phyloP scores from a whole-genome alignment of 441 rosid genomes.

The Viola pubescens region DNA sequence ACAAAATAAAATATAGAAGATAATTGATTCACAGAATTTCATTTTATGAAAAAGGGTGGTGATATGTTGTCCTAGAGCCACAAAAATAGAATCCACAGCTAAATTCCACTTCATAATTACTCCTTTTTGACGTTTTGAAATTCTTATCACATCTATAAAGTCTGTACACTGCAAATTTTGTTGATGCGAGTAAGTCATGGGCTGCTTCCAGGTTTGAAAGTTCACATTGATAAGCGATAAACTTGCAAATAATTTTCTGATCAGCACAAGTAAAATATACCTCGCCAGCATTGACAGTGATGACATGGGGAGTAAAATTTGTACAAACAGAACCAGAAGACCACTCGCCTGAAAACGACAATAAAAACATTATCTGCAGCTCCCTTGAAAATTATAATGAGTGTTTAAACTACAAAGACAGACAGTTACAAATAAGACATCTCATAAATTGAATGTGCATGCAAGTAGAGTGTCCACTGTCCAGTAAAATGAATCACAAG shows the following conservation, averaged over 20 bases:
- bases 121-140: no score
- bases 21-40: no score
- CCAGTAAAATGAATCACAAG: neutral
- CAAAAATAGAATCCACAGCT: no score
- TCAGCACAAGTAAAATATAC: conserved; percentile 29
- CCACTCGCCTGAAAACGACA: conserved; percentile 42
- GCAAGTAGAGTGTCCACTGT: neutral
- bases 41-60: no score
- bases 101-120: no score
- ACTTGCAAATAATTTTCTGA: neutral
- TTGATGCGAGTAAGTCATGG: no score
- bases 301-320: conserved; percentile 78
- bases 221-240: neutral
- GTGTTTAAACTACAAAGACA: no score
- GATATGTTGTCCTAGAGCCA: no score
- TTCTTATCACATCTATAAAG: no score
- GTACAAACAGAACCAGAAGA: conserved; percentile 55
- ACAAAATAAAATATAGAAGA: conserved; percentile 1
- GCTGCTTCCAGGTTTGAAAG: neutral
- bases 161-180: neutral
- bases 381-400: no score
- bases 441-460: neutral
- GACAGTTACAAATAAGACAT: neutral
- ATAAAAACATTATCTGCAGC: no score
- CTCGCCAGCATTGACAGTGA: conserved; percentile 88